phyloP scores from a whole-genome alignment of 345 rosid species.

The Carallia pectinifolia region DNA sequence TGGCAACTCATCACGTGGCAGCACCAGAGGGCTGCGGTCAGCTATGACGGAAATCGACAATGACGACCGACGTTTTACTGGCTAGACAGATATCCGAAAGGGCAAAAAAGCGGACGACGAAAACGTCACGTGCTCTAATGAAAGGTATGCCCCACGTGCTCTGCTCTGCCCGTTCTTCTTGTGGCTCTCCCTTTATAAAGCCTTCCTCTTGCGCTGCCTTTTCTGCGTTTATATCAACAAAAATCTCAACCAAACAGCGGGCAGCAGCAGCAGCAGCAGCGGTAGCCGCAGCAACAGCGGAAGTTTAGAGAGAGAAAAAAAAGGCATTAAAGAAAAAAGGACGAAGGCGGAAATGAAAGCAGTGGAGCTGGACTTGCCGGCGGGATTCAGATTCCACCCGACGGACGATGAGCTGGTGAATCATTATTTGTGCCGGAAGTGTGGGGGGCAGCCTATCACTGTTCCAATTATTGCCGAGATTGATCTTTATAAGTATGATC shows the following conservation, averaged over 20 bases:
- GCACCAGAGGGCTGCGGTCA: neutral
- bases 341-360: conserved; percentile 33
- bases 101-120: neutral
- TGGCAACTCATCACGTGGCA: neutral
- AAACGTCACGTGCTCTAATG: neutral
- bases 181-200: conserved; percentile 5
- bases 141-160: neutral
- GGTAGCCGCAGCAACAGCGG: neutral
- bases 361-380: conserved; percentile 58
- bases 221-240: neutral
- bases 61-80: conserved; percentile 13
- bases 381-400: conserved; percentile 95
- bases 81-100: too few relatives aligned
- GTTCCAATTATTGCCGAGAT: conserved; percentile 80
- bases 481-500: conserved; percentile 81
- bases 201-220: neutral
- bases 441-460: conserved; percentile 47
- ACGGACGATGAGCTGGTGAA: conserved; percentile 89
- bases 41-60: neutral
- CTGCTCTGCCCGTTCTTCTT: too few relatives aligned
- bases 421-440: conserved; percentile 69
- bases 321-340: neutral
- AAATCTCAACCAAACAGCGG: too few relatives aligned
- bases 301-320: neutral
- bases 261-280: neutral